Evolutionary conservation across 2,329 filamentous ascomycete genomes (phyloP).

Genomic region (Penicillium concentricum): DNA sequence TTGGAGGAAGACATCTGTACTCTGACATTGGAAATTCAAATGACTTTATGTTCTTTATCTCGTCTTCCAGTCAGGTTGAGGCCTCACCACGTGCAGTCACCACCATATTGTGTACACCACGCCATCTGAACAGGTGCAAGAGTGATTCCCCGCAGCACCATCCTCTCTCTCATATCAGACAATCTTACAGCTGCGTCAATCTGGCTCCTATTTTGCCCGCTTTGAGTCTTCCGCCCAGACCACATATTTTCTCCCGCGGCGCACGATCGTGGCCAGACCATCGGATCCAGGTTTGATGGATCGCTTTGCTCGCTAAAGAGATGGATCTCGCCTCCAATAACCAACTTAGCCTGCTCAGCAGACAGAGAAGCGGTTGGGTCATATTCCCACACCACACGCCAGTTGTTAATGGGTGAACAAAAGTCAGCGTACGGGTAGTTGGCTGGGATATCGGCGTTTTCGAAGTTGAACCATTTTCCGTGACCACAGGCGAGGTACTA

Average conservation of each 20-base stretch:
- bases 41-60: no score
- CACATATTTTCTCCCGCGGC: neutral
- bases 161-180: neutral
- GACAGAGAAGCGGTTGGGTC: neutral
- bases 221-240: neutral
- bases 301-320: neutral
- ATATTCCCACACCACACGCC: neutral
- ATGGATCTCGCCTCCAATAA: neutral
- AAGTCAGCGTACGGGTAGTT: neutral
- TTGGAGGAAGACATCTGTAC: neutral
- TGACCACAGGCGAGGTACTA: neutral
- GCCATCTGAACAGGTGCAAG: neutral
- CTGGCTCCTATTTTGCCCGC: neutral
- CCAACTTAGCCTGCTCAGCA: neutral
- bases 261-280: neutral
- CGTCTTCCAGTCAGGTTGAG: neutral
- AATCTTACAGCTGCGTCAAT: neutral
- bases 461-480: neutral
- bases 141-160: neutral
- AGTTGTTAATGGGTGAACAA: neutral
- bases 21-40: neutral
- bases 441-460: neutral
- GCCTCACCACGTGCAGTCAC: neutral
- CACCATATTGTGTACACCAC: neutral
- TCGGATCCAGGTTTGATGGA: neutral